These are phyloP conservation scores for Hericium rajendrae DNA, from an alignment of 768 basidiomycete species.

Conservation along the genomic window DNA sequence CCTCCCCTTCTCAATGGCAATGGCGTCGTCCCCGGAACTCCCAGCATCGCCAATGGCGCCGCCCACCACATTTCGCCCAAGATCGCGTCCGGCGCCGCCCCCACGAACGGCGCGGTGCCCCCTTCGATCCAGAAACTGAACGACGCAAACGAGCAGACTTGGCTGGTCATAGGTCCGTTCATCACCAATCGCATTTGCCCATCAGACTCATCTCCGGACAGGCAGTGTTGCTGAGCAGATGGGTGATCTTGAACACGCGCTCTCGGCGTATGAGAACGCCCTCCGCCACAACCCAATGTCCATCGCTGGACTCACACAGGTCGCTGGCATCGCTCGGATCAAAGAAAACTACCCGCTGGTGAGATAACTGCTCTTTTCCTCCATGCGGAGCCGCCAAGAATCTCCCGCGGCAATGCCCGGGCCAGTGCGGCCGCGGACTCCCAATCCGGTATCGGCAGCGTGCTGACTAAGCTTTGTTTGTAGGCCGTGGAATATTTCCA, in stretches of 20 bases:
- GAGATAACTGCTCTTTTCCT: conserved; percentile 17
- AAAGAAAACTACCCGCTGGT: conserved; percentile 97
- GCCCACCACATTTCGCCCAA: conserved; percentile 29
- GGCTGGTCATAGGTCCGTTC: conserved; percentile 79
- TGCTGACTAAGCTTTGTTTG: conserved; percentile 14
- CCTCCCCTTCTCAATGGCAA: conserved; percentile 47
- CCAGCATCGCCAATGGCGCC: conserved; percentile 35
- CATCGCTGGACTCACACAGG: conserved; percentile 82
- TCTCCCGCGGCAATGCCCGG: neutral
- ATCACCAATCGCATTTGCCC: conserved; percentile 6
- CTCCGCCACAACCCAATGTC: conserved; percentile 92
- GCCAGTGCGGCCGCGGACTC: conserved; percentile 1
- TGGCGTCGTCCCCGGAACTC: conserved; percentile 33
- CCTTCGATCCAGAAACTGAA: conserved; percentile 67
- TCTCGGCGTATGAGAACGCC: conserved; percentile 90
- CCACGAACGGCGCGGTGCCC: conserved; percentile 19
- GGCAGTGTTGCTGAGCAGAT: conserved; percentile 94
- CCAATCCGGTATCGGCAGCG: conserved; percentile 4
- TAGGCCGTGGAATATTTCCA: conserved; percentile 97
- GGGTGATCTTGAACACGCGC: conserved; percentile 86
- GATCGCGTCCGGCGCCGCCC: conserved; percentile 14
- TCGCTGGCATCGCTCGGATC: conserved; percentile 93
- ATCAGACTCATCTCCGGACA: conserved; percentile 29
- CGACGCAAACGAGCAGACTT: conserved; percentile 87
- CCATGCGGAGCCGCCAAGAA: neutral